Conservation (phyloP, 257 asterid species). For the Nemophila menziesii region DNA sequence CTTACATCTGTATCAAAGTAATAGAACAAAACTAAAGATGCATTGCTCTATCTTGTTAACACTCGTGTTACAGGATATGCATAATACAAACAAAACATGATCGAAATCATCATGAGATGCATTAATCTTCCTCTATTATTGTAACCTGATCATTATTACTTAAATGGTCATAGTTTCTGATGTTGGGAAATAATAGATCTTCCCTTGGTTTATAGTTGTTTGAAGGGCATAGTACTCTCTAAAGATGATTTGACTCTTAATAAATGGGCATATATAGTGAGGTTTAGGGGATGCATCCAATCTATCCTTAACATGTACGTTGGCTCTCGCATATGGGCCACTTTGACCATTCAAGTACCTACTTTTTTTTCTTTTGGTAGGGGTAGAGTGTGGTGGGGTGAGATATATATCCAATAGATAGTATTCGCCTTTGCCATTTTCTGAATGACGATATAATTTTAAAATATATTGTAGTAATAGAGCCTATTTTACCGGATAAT, state of each 20-base stretch:
- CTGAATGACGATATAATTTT: background rate
- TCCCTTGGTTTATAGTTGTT: constrained; percentile 12
- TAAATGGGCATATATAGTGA: constrained; percentile 26
- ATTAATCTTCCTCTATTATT: background rate
- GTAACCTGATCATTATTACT: background rate
- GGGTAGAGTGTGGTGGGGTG: no score
- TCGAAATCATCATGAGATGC: no score
- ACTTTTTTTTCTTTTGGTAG: no score
- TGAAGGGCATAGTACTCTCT: constrained; percentile 18
- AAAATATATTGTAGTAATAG: no score
- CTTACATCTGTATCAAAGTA: background rate
- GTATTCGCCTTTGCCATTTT: background rate
- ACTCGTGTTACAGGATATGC: background rate
- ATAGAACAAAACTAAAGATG: background rate
- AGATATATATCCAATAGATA: no score
- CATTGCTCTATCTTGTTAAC: background rate
- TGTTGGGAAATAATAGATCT: constrained; percentile 13
- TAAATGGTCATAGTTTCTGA: constrained; percentile 10
- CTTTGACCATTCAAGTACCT: background rate
- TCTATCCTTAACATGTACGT: constrained; percentile 16
- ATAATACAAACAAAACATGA: background rate
- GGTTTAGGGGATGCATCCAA: constrained; percentile 35
- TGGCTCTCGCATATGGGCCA: constrained; percentile 15
- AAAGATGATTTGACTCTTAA: constrained; percentile 25
- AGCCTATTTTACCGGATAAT: no score